These are phyloP conservation scores for Juglanconis oblonga DNA, from an alignment of 2,329 filamentous ascomycete species.

Conservation along the genomic window DNA sequence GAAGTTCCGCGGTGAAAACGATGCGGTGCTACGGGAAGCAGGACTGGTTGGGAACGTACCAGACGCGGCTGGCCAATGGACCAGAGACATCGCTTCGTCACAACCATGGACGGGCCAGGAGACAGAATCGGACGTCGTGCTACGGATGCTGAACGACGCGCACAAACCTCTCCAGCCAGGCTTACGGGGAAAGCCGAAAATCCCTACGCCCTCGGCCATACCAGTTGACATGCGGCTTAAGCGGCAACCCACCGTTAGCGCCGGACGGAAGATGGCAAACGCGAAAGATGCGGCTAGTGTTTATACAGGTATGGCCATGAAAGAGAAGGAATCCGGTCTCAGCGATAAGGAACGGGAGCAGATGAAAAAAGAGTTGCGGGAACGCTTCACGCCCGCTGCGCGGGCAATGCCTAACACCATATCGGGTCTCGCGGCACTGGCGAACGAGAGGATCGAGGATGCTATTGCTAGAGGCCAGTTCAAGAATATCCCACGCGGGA, in stretches of 20 bases:
- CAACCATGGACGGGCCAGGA: slow-evolving; percentile 79
- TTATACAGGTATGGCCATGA: slow-evolving; percentile 48
- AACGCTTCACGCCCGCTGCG: slow-evolving; percentile 73
- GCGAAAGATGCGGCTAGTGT: slow-evolving; percentile 56
- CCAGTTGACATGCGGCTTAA: slow-evolving; percentile 53
- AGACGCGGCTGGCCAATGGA: slow-evolving; percentile 63
- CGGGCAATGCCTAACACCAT: slow-evolving; percentile 73
- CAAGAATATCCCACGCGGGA: slow-evolving; percentile 75
- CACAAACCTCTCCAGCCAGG: slow-evolving; percentile 63
- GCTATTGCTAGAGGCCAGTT: slow-evolving; percentile 92
- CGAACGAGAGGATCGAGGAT: slow-evolving; percentile 87
- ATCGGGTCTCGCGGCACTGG: slow-evolving; percentile 74
- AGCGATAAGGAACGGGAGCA: slow-evolving; percentile 71
- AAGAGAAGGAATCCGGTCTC: slow-evolving; percentile 51
- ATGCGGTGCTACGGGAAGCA: slow-evolving; percentile 46
- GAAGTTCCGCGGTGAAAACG: slow-evolving; percentile 50
- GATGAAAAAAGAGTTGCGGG: slow-evolving; percentile 70
- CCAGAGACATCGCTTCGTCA: slow-evolving; percentile 64
- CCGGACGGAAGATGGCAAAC: slow-evolving; percentile 47
- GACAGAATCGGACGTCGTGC: slow-evolving; percentile 66
- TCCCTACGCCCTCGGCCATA: slow-evolving; percentile 34
- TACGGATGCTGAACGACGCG: slow-evolving; percentile 83
- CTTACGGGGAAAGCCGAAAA: slow-evolving; percentile 43
- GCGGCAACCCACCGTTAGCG: slow-evolving; percentile 33
- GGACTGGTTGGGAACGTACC: slow-evolving; percentile 35